These are phyloP conservation scores for Pholiota microspora DNA, from an alignment of 768 basidiomycete genomes.

Conservation along the genomic window DNA sequence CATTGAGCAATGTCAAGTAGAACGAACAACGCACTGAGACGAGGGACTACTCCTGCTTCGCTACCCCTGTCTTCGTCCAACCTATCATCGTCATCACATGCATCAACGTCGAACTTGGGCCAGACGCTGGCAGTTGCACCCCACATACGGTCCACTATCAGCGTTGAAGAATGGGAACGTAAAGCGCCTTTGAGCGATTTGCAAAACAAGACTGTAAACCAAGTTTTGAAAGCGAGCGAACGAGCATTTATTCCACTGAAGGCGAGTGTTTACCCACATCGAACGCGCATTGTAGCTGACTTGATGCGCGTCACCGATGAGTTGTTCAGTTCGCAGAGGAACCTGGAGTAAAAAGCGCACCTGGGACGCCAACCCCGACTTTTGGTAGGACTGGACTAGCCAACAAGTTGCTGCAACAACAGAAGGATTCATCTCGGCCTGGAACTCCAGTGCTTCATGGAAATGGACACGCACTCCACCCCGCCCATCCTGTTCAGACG, in stretches of 20 bases:
- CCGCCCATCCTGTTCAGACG: conserved; percentile 77
- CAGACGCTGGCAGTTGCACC: conserved; percentile 3
- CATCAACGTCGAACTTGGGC: background rate
- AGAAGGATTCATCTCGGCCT: conserved; percentile 33
- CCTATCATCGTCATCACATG: background rate
- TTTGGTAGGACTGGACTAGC: conserved; percentile 6
- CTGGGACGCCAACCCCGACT: conserved; percentile 15
- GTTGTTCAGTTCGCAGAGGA: conserved; percentile 17
- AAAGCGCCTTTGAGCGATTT: conserved; percentile 73
- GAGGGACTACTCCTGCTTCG: background rate
- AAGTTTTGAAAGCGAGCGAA: conserved; percentile 62
- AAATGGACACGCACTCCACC: conserved; percentile 43
- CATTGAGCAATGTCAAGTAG: background rate
- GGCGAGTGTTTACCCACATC: conserved; percentile 39
- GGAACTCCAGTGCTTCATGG: conserved; percentile 29
- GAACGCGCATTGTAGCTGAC: background rate
- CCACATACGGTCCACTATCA: conserved; percentile 35
- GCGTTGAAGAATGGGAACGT: conserved; percentile 90
- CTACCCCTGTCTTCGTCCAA: background rate
- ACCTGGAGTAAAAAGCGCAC: background rate
- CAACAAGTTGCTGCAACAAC: conserved; percentile 19
- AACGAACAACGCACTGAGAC: background rate
- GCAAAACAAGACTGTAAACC: conserved; percentile 63
- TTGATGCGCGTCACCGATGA: background rate
- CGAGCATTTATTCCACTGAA: conserved; percentile 67